Base-by-base conservation (phyloP, 2,329 filamentous ascomycete species). In the Tricladium varicosporioides region DNA sequence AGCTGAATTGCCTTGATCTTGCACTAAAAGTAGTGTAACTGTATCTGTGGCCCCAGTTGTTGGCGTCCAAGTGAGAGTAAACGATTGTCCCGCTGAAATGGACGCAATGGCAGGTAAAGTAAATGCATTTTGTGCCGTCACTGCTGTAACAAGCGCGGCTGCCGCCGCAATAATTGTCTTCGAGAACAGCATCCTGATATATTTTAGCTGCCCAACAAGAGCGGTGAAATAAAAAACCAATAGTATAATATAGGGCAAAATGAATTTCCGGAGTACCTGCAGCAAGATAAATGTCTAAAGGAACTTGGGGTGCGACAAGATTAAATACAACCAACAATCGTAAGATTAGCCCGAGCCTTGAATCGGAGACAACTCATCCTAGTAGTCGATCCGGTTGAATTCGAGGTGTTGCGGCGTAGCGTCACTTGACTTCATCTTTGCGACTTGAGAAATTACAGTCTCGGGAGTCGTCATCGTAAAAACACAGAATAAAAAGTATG, bases 41-140 rank as follows among this genome's bases (percentile, higher is more conserved):
- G 59, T 65, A 46, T 63, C 56, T 1, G 43, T 45, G 5, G 59
- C 60, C 2, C 63, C 59, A 1, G 62, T 63, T 19, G 60, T 57
- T 16, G 65, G 51, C n/a, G 58, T 18, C 67, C 67, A 69, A 14
- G 63, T 67, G 43, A 69, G 62, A n/a, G 58, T 63, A 52, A 68
- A 67, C 13, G 65, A 58, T 4, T 42, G 36, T n/a, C 63, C 66
- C 5, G 61, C 60, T 4, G 56, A 62, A 47, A 68, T 58, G 10
- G 48, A 56, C 11, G 36, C 48, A 1, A 58, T 55, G 11, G 62
- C 52, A 1, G 57, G 61, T 51, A 65, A 64, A 4, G 62, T 58
- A 54, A 69, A 68, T 4, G 62, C 56, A 52, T 67, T 68, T 43
- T 64, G 61, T 1, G 53, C 59, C 8, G 55, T 42, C 14, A 51